phyloP scores from a whole-genome alignment of 768 basidiomycete species.

The Hygrocybe coccinea region DNA sequence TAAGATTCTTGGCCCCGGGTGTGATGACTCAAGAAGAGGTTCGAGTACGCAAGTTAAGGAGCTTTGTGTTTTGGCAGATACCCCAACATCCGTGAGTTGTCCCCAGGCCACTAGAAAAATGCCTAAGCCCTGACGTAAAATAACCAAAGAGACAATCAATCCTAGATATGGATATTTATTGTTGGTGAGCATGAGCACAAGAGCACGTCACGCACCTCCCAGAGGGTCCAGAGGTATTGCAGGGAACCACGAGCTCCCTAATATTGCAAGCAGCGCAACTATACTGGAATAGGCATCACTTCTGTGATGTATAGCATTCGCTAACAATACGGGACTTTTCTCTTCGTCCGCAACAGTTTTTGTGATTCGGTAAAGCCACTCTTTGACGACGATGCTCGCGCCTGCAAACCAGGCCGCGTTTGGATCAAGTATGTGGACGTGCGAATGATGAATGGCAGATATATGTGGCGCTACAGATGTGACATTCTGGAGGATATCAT shows the following conservation, averaged over 20 bases:
- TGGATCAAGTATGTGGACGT: conserved; percentile 67
- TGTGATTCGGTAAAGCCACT: conserved; percentile 89
- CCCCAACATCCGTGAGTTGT: conserved; percentile 81
- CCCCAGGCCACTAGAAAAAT: conserved; percentile 66
- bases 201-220: conserved; percentile 55
- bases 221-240: conserved; percentile 88
- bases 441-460: conserved; percentile 51
- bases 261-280: conserved; percentile 87
- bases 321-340: conserved; percentile 82
- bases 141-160: conserved; percentile 82
- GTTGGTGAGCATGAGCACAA: conserved; percentile 4
- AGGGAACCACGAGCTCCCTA: conserved; percentile 84
- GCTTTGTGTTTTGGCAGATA: conserved; percentile 50
- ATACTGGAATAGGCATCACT: conserved; percentile 92
- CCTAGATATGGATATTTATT: conserved; percentile 40
- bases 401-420: conserved; percentile 98
- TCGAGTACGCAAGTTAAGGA: conserved; percentile 54
- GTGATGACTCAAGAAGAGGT: conserved; percentile 41
- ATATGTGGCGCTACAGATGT: conserved; percentile 52
- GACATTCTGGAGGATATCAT: conserved; percentile 56
- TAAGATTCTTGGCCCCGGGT: conserved; percentile 29
- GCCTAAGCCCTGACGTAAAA: conserved; percentile 70
- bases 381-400: conserved; percentile 74
- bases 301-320: conserved; percentile 98
- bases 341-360: conserved; percentile 88